Base-by-base conservation (phyloP, 2,329 filamentous ascomycete species). In the Hypoxylon rubiginosum region DNA sequence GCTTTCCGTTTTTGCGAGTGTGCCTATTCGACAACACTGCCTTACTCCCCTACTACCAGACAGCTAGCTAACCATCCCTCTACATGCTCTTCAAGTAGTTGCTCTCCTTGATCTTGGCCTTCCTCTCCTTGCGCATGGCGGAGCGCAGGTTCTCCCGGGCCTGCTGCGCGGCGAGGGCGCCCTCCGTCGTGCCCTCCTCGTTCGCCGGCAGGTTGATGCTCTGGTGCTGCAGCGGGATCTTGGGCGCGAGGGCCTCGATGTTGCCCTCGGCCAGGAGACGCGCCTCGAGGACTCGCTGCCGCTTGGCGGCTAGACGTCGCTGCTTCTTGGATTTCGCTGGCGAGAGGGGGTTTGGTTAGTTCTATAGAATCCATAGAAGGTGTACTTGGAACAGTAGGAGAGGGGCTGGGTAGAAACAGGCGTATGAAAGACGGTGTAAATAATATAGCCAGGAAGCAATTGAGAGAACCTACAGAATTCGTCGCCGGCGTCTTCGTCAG, bases 271-370 rank as follows among this genome's bases (percentile, higher is more conserved):
- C 86, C 75, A 90, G 78, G 75, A 92, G 76, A 80, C 85, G 79
- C 78, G 85, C 81, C 82, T 92, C 87, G 21, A 83, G 73, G 24
- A 80, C 76, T 60, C 86, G 84, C 75, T 86, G 84, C 78, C 85
- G 84, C 80, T 90, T 94, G 45, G 89, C 88, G 8, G 92, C 92
- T 59, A 91, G 77, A 61, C 88, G 86, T 65, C 92, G 89, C 78
- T 93, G 89, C 77, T 94, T 95, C 79, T 93, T 94, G 28, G 91
- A 94, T 86, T 96, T 96, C 64, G 92, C 91, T 94, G 66, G n/a
- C 50, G 28, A 45, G 4, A 28, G 30, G 50, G 54, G 7, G n/a
- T n/a, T n/a, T 49, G 41, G 36, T 45, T n/a, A 46, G 56, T 68
- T 68, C 6, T 19, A 9, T 15, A n/a, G 36, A 7, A 9, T 39